Percentiles rank a stretch among this genome's conserved stretches.
These are phyloP conservation scores for Powellomyces hirtus DNA, from an alignment of 192 early-diverging fungal genomes.

Conservation along the genomic window DNA sequence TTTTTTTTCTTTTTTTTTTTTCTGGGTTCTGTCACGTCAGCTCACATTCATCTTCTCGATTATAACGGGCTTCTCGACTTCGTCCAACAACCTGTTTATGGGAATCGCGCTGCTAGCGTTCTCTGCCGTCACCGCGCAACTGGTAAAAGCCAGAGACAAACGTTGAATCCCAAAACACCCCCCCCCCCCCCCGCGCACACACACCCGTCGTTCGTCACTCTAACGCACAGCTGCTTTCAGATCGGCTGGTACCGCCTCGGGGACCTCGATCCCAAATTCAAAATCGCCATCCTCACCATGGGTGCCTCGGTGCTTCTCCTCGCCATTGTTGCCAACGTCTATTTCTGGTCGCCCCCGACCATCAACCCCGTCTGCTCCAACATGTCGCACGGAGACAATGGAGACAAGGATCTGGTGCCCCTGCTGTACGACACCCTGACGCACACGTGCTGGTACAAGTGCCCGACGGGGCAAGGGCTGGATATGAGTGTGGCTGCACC, in stretches of 20 bases:
- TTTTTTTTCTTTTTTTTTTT: background rate
- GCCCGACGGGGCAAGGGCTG: background rate
- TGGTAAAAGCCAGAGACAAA: background rate
- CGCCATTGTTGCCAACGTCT: conserved; percentile 17
- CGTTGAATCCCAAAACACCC: background rate
- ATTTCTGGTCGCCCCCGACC: conserved; percentile 15
- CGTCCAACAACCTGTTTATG: conserved; percentile 12
- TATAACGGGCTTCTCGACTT: conserved; percentile 4
- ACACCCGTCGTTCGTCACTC: no score
- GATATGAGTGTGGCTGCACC: background rate
- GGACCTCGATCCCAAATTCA: conserved; percentile 23
- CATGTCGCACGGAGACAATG: background rate
- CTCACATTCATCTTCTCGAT: conserved; percentile 22
- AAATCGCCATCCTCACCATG: conserved; percentile 7
- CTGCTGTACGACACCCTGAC: background rate
- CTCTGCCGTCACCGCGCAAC: conserved; percentile 14
- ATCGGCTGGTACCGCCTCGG: conserved; percentile 22
- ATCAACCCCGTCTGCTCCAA: background rate
- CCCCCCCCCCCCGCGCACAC: no score
- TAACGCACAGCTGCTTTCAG: no score
- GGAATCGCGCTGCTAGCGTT: conserved; percentile 2
- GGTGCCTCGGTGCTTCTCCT: background rate
- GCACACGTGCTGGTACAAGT: conserved; percentile 7
- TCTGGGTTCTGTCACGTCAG: background rate
- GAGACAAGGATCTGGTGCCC: background rate